Base-by-base conservation (phyloP, 257 asterid genomes). In the Agastache rugosa region DNA sequence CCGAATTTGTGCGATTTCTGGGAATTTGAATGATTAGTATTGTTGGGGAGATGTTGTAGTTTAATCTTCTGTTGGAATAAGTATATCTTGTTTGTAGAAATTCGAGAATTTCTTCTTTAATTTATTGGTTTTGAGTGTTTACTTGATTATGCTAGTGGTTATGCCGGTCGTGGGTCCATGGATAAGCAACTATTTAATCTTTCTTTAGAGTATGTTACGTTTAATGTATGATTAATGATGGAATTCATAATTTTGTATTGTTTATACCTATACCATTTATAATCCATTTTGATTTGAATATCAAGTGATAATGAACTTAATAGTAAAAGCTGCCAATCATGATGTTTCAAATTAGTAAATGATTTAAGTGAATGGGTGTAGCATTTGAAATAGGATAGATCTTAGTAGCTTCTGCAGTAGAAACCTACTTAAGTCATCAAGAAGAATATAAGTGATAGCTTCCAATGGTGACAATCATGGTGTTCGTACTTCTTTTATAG, bases 21-120 rank as follows among this genome's bases (percentile, higher is more conserved):
- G 4, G 34, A 29, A 29, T 29, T 29, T 4, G 34, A 29, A 2
- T 72, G 61, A 20, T 59, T 29, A 1, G 63, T 47, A 47, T 68
- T 50, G 48, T 25, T 68, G 73, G 4, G 31, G 73, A n/a, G 73
- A 34, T 50, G 41, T 63, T 50, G 23, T 63, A 41, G 50, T 23
- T 59, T 72, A 44, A 59, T 71, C 20, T n/a, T 67, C 29, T 16
- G 19, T 15, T n/a, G 55, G 56, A 71, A n/a, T 41, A 22, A 16
- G 11, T 20, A 58, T 22, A 39, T 23, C 17, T 8, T 41, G 55
- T 23, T 20, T 51, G 8, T 2, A 19, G 7, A 55, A 70, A 47
- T 56, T 19, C 42, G 35, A 58, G 35, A 15, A 23, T 58, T 58
- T 20, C 4, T 20, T 1, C n/a, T 17, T 65, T 15, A 42, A 12